Evolutionary conservation across 2,329 filamentous ascomycete species (phyloP).

Genomic region (Botrytis byssoidea): DNA sequence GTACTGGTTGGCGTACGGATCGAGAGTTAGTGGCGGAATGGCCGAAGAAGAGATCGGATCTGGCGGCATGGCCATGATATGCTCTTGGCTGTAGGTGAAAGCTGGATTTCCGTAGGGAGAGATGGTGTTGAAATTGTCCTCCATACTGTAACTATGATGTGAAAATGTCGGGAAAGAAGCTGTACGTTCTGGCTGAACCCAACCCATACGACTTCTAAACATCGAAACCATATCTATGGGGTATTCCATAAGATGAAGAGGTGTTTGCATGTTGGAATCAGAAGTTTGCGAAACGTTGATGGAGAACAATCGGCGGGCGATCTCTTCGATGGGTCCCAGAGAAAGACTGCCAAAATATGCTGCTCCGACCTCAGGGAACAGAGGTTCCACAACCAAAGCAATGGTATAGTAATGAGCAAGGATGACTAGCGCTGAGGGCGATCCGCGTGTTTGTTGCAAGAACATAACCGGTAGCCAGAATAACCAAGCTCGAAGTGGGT

Average conservation of each 20-base stretch:
- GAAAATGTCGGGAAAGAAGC: slow-evolving; percentile 61
- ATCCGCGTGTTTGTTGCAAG: slow-evolving; percentile 72
- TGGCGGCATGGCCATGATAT: slow-evolving; percentile 55
- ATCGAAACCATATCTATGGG: slow-evolving; percentile 67
- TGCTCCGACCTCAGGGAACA: slow-evolving; percentile 88
- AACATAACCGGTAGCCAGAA: slow-evolving; percentile 92
- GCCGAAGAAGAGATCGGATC: slow-evolving; percentile 48
- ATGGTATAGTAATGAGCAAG: slow-evolving; percentile 84
- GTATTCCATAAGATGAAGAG: slow-evolving; percentile 67
- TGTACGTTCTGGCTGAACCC: slow-evolving; percentile 58
- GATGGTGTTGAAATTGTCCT: slow-evolving; percentile 46
- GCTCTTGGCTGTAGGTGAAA: slow-evolving; percentile 64
- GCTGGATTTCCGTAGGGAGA: slow-evolving; percentile 57
- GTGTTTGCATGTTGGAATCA: slow-evolving; percentile 58
- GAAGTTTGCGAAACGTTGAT: slow-evolving; percentile 61
- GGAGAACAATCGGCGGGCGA: slow-evolving; percentile 70
- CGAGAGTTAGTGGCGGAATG: slow-evolving; percentile 54
- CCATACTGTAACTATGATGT: slow-evolving; percentile 53
- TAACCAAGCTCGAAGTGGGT: slow-evolving; percentile 85
- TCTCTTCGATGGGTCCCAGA: slow-evolving; percentile 80
- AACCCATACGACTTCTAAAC: slow-evolving; percentile 69
- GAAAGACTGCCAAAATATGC: slow-evolving; percentile 83
- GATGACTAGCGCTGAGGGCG: slow-evolving; percentile 75
- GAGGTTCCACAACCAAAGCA: slow-evolving; percentile 80
- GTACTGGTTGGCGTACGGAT: slow-evolving; percentile 56